These are phyloP conservation scores for Fraxinus sp. DNA, from an alignment of 305 asterid genomes.

Conservation along the genomic window DNA sequence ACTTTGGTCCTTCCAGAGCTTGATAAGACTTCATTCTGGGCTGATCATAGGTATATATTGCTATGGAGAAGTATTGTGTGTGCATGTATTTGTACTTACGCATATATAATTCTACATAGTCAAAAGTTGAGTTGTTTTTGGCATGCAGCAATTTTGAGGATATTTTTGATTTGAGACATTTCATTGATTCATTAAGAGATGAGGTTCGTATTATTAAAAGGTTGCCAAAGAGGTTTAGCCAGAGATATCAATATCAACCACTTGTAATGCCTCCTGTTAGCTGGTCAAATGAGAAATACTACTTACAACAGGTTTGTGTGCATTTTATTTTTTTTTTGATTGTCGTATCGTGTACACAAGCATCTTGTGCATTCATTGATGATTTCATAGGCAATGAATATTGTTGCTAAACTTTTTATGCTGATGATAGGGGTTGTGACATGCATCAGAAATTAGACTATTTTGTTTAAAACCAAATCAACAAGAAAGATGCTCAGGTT, in stretches of 20 bases:
- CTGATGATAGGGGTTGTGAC: neutral
- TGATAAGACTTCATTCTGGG: slow-evolving; percentile 96
- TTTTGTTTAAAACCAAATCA: neutral
- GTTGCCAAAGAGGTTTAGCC: slow-evolving; percentile 76
- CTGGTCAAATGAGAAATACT: slow-evolving; percentile 97
- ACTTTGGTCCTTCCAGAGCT: slow-evolving; percentile 95
- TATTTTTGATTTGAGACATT: slow-evolving; percentile 85
- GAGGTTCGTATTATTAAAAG: slow-evolving; percentile 83
- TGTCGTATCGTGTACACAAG: neutral
- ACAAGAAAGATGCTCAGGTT: neutral
- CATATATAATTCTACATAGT: neutral
- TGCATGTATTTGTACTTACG: neutral
- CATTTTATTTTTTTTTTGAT: neutral
- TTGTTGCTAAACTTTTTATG: neutral
- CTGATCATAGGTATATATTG: slow-evolving; percentile 82
- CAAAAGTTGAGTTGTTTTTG: slow-evolving; percentile 22
- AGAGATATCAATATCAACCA: slow-evolving; percentile 60
- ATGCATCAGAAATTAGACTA: neutral
- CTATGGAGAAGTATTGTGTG: neutral
- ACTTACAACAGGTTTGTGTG: slow-evolving; percentile 73
- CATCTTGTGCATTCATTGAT: neutral
- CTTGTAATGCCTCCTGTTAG: slow-evolving; percentile 93
- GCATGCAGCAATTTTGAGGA: slow-evolving; percentile 87
- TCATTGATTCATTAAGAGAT: slow-evolving; percentile 82
- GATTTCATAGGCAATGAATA: neutral